phyloP scores from a whole-genome alignment of 768 basidiomycete species.

The Rhizopogon sp. region DNA sequence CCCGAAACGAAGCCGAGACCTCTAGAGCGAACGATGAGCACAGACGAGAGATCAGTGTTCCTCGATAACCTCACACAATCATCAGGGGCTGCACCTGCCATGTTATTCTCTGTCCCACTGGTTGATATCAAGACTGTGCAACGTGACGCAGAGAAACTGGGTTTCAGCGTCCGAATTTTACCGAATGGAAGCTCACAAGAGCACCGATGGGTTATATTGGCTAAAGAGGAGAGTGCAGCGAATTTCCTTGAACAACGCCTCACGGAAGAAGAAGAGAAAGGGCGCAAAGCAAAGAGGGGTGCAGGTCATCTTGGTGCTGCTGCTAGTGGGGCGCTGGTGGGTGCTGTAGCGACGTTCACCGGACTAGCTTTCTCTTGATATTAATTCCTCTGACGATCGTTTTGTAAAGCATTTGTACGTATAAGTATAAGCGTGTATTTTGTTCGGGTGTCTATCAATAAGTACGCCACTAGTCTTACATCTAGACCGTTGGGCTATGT shows the following conservation, averaged over 20 bases:
- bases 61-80: slow-evolving; percentile 36
- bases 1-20: slow-evolving; percentile 16
- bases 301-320: slow-evolving; percentile 35
- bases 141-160: slow-evolving; percentile 35
- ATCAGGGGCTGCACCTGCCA: slow-evolving; percentile 36
- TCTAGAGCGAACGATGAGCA: slow-evolving; percentile 46
- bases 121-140: slow-evolving; percentile 38
- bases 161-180: slow-evolving; percentile 40
- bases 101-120: slow-evolving; percentile 43
- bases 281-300: slow-evolving; percentile 10
- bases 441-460: too few species aligned
- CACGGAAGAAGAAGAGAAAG: slow-evolving; percentile 25
- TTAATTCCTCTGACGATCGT: neutral
- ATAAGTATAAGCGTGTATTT: neutral
- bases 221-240: slow-evolving; percentile 44
- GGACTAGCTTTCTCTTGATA: slow-evolving; percentile 49
- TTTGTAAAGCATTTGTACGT: neutral
- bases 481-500: neutral
- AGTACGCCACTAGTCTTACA: too few species aligned
- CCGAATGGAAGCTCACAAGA: slow-evolving; percentile 20
- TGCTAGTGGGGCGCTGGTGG: slow-evolving; percentile 56
- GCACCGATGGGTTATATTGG: slow-evolving; percentile 48
- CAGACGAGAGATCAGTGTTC: slow-evolving; percentile 48
- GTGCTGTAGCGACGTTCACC: slow-evolving; percentile 56
- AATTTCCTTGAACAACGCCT: slow-evolving; percentile 25